Evolutionary conservation across 805 yeast species (phyloP).

Genomic region (Lipomyces orientalis): DNA sequence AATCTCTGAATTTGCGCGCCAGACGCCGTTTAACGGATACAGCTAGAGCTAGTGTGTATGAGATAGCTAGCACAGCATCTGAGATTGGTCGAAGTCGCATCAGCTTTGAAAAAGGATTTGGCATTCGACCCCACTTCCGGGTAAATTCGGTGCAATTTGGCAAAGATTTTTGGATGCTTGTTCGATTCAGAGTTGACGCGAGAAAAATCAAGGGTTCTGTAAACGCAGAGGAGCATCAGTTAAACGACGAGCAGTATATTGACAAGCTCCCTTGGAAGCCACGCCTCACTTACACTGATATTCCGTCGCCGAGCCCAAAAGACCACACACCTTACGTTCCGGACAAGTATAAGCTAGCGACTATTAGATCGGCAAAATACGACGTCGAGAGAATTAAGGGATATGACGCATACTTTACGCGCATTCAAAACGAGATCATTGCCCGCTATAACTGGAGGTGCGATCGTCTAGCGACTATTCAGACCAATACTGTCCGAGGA

Average conservation of each 20-base stretch:
- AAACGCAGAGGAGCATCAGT: background rate
- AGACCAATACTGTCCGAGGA: background rate
- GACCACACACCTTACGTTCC: background rate
- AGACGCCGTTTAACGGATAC: background rate
- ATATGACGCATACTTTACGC: background rate
- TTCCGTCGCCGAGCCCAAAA: background rate
- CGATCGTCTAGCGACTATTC: background rate
- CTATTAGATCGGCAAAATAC: background rate
- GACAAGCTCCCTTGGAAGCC: background rate
- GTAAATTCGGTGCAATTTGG: background rate
- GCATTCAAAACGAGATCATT: background rate
- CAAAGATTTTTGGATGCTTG: background rate
- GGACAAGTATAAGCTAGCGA: background rate
- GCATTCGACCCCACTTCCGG: background rate
- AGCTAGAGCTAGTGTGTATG: background rate
- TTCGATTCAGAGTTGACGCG: conserved; percentile 7
- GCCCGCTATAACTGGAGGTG: background rate
- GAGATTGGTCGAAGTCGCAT: background rate
- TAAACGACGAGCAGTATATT: background rate
- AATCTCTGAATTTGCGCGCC: background rate
- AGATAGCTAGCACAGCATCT: background rate
- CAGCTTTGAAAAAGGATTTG: conserved; percentile 3
- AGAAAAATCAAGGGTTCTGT: background rate
- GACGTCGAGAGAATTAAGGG: background rate
- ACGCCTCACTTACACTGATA: background rate